Base-by-base conservation (phyloP, 345 rosid genomes). In the Syzygium grande region DNA sequence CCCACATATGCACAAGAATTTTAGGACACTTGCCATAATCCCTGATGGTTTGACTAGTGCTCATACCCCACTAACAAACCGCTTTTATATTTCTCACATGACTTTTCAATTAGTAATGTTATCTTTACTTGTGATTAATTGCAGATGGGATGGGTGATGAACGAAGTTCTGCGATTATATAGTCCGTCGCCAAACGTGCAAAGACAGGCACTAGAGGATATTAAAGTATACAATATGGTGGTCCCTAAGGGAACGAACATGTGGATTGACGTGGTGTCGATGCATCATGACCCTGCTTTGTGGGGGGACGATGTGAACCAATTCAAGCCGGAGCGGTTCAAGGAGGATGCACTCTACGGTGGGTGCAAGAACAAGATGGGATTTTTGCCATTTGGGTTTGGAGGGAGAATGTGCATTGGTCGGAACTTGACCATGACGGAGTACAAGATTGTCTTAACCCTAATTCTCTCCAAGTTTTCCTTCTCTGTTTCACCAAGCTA, bases 111-210 rank as follows among this genome's bases (percentile, higher is more conserved):
- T 5, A 84, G 27, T 53, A 51, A 51, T n/a, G 41, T 30, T 21
- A 49, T 51, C 30, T 34, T 13, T 30, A 29, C 17, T 85, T 58
- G 27, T 54, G 61, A 10, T 15, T 19, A 30, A 29, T 49, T 83
- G 56, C 84, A 89, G 90, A 87, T 89, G 90, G 80, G 85, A 25
- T 86, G 88, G 90, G 88, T 89, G 85, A 84, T 85, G 87, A 89
- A 87, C 23, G 90, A 89, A 80, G 73, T 87, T 6, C 55, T 89
- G 5, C 87, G 89, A 46, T 80, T 87, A 17, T 89, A 89, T 59
- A 49, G 83, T 77, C 89, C 89, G 22, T 85, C 88, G 1, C 87
- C 86, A 3, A 84, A 84, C 17, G 84, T 87, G 17, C 87, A 86
- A 61, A 85, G 90, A 52, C 85, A 85, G 63, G 73, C 88, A 13